phyloP scores from a whole-genome alignment of 331 rosid species.

The Phaseolus coccineus region DNA sequence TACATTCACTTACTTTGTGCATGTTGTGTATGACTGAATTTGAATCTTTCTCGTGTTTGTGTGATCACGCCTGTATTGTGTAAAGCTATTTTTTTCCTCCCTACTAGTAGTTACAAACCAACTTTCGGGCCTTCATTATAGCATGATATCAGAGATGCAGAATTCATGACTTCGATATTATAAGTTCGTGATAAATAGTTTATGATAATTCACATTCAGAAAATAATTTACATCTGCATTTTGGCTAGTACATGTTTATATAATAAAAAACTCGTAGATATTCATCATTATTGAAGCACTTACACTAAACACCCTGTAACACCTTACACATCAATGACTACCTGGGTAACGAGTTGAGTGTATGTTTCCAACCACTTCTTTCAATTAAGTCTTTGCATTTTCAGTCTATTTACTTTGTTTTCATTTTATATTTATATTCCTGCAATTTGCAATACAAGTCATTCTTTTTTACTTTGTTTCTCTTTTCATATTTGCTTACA shows the following conservation, averaged over 20 bases:
- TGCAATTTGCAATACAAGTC: neutral
- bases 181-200: neutral
- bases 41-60: neutral
- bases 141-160: neutral
- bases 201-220: neutral
- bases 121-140: neutral
- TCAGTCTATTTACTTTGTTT: neutral
- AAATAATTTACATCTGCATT: neutral
- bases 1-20: neutral
- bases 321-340: neutral
- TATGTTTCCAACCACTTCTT: neutral
- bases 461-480: neutral
- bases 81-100: neutral
- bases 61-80: neutral
- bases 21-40: slow-evolving; percentile 3
- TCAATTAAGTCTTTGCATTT: neutral
- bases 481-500: slow-evolving; percentile 11
- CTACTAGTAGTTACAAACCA: neutral
- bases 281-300: neutral
- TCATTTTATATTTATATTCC: neutral
- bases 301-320: neutral
- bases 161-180: neutral
- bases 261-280: neutral
- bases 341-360: neutral
- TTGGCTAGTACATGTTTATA: neutral